Base-by-base conservation (phyloP, 176 grass and related monocot species). In the Tillandsia fasciculata region DNA sequence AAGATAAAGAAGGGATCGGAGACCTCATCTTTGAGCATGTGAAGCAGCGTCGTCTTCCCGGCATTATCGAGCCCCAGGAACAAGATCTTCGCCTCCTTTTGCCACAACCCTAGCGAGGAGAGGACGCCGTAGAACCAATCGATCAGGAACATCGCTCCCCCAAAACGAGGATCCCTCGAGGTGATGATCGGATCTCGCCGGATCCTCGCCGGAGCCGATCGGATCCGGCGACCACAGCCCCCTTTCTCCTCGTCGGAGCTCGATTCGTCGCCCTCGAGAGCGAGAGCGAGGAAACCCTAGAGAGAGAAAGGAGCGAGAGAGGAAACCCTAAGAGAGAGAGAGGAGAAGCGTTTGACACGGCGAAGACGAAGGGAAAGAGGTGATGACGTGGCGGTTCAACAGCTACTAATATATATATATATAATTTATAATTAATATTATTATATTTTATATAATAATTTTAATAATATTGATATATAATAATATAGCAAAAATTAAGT, bases 11-110 rank as follows among this genome's bases (percentile, higher is more conserved):
- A 70, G 53, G 12, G 3, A 49, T 5, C 11, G 3, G 47, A 15
- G 50, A 91, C 88, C 88, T 92, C 89, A 53, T 92, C 89, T 78
- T 92, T 92, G 79, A 92, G 89, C 89, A 92, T 92, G 70, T 92
- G 79, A 53, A 92, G 89, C 15, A 92, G 85, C 18, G 89, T 92
- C 61, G 89, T 92, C 75, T 92, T 92, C 17, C 89, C 89, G 51
- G 89, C 69, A 74, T 92, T 92, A 74, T 92, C 89, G 56, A 92
- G 89, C 51, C 89, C 89, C 17, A 92, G 76, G 75, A 92, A 92
- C 54, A 92, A 80, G 79, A 92, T 92, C 82, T 92, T 92, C 11
- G 89, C 89, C 77, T 92, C 89, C 79, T 92, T 92, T 70, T 92
- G 85, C 82, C 85, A 88, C 57, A 92, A 68, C 26, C 90, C 90